Conservation (phyloP, 495 filamentous ascomycete species). For the Lentithecium fluviatile region DNA sequence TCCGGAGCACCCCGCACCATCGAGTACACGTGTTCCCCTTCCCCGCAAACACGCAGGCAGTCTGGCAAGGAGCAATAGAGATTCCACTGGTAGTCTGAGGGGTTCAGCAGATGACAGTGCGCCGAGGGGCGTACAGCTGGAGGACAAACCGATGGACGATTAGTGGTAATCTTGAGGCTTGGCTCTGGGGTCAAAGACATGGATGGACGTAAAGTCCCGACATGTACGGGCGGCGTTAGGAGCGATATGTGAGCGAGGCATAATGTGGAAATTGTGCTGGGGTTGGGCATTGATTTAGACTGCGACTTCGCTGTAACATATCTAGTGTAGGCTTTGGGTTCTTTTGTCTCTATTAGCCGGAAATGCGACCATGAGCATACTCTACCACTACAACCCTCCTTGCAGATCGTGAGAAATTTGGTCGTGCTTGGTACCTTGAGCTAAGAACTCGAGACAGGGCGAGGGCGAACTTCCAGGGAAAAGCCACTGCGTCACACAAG, state of each 20-base stretch:
- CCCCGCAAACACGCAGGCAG: slow-evolving; percentile 29
- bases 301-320: slow-evolving; percentile 17
- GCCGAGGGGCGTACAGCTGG: slow-evolving; percentile 68
- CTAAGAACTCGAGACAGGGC: too few species aligned
- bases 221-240: too few species aligned
- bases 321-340: slow-evolving; percentile 16
- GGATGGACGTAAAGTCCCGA: too few species aligned
- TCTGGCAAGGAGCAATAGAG: slow-evolving; percentile 36
- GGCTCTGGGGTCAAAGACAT: background rate
- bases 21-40: slow-evolving; percentile 39
- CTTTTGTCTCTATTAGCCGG: slow-evolving; percentile 20
- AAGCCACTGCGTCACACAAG: slow-evolving; percentile 13
- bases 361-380: slow-evolving; percentile 27
- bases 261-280: background rate
- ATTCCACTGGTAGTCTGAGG: slow-evolving; percentile 45
- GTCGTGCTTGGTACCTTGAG: background rate
- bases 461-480: background rate
- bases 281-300: background rate
- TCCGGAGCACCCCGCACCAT: slow-evolving; percentile 21
- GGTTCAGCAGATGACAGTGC: slow-evolving; percentile 26
- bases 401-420: background rate
- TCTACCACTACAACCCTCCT: background rate
- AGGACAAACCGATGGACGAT: slow-evolving; percentile 84
- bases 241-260: too few species aligned
- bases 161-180: slow-evolving; percentile 42